These are phyloP conservation scores for Metschnikowia amazonensis DNA, from an alignment of 805 yeast genomes.

Conservation along the genomic window DNA sequence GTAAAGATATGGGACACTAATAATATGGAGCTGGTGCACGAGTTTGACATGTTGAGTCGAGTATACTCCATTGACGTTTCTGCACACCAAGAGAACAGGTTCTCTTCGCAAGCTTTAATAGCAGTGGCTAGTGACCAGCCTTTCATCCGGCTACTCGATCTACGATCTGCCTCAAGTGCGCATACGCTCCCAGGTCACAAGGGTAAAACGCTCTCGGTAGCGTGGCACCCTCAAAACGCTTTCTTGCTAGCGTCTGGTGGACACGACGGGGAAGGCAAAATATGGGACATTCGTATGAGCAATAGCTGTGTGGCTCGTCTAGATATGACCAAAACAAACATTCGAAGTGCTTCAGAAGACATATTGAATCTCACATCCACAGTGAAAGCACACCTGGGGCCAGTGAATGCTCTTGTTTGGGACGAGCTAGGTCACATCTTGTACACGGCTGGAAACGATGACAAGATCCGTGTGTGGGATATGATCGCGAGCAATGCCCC, in stretches of 20 bases:
- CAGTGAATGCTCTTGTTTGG: constrained; percentile 80
- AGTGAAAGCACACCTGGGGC: constrained; percentile 68
- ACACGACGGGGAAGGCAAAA: constrained; percentile 68
- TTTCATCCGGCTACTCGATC: constrained; percentile 64
- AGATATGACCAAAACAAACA: constrained; percentile 50
- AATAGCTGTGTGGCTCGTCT: constrained; percentile 59
- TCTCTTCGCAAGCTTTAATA: constrained; percentile 44
- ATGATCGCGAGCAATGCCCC: constrained; percentile 38
- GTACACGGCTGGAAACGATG: constrained; percentile 73
- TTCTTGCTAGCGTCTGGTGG: constrained; percentile 75
- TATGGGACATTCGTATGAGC: constrained; percentile 84
- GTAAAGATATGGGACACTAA: constrained; percentile 81
- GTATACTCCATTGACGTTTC: constrained; percentile 64
- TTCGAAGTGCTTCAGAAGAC: constrained; percentile 12
- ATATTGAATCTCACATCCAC: constrained; percentile 28
- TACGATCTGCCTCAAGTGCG: constrained; percentile 67
- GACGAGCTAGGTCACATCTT: constrained; percentile 59
- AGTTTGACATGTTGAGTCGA: constrained; percentile 57
- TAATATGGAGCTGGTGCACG: constrained; percentile 59
- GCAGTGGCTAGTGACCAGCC: constrained; percentile 72
- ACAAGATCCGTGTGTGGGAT: constrained; percentile 77
- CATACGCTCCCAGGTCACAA: constrained; percentile 66
- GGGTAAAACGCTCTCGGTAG: constrained; percentile 53
- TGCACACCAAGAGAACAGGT: constrained; percentile 20
- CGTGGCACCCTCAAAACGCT: constrained; percentile 70